Conservation (phyloP, 139 green algal species). For the Chlorella sp. region DNA sequence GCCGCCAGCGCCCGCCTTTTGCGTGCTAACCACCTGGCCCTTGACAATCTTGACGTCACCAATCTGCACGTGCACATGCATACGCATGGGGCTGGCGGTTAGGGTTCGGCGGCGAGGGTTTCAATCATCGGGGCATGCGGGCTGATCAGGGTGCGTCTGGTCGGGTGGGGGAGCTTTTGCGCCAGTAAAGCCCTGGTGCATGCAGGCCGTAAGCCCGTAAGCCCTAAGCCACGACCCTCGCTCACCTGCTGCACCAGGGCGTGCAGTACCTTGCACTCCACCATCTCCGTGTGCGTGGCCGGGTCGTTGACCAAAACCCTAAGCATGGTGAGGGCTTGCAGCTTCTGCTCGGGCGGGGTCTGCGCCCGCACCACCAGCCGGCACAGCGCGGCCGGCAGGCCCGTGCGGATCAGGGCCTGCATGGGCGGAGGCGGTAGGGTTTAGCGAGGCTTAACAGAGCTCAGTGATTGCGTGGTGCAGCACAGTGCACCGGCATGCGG, state of each 20-base stretch:
- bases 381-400: slow-evolving; percentile 9
- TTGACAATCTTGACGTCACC: slow-evolving; percentile 7
- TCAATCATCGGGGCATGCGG: background rate
- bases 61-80: slow-evolving; percentile 1
- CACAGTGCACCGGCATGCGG: too few relatives aligned
- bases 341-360: slow-evolving; percentile 3
- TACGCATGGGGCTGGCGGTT: background rate
- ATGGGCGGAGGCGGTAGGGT: too few relatives aligned
- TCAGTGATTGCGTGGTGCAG: too few relatives aligned
- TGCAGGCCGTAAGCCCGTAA: too few relatives aligned
- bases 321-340: slow-evolving; percentile 23
- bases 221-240: too few relatives aligned
- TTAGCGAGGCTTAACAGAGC: too few relatives aligned
- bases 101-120: background rate
- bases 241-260: slow-evolving; percentile 19
- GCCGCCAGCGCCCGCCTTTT: too few relatives aligned
- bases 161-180: background rate
- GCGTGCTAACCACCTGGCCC: background rate
- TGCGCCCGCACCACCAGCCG: slow-evolving; percentile 6
- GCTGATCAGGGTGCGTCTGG: background rate
- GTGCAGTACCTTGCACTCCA: slow-evolving; percentile 23
- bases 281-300: slow-evolving; percentile 1
- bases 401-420: slow-evolving; percentile 14
- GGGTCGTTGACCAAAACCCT: slow-evolving; percentile 13
- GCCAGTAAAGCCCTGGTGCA: too few relatives aligned